Base-by-base conservation (phyloP, 371 early-diverging fungal genomes). In the Dichotomocladium elegans region DNA sequence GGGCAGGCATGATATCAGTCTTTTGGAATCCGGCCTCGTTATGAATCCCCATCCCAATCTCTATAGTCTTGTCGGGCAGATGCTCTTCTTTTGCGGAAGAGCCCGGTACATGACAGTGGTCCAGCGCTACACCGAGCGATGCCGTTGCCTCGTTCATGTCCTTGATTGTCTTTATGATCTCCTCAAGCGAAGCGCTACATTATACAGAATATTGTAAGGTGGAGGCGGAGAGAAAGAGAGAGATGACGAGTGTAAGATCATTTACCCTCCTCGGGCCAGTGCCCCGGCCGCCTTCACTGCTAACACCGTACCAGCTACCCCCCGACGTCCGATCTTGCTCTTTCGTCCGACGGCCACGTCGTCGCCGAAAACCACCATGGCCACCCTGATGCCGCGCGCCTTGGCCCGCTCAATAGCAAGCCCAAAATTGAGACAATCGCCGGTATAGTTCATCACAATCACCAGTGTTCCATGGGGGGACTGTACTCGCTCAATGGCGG, bases 361-460 rank as follows among this genome's bases (percentile, higher is more conserved):
- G 43, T 93, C 92, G 10, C 79, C 86, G n/a, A 93, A 88, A 25
- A 89, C 75, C 15, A 91, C 74, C 70, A 87, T 80, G 17, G 76
- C 80, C 0, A 87, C 83, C 55, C 83, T 78, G 21, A 83, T 81
- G 19, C 85, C 76, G 50, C 78, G 74, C 4, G 89, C 81, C 54
- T 86, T 88, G 61, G 86, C 83, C 12, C 86, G 73, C 63, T 92
- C 92, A 4, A 87, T 83, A 8, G 93, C 92, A 9, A 85, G 65
- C 19, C 89, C 91, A 74, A 92, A 92, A 60, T 89, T 81, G 9
- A 92, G 66, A 33, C 85, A 76, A 55, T 89, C 88, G 37, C 93
- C 92, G 0, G 93, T 93, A 56, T 93, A 92, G 63, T 92, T 91
- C 76, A 88, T 90, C 63, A 91, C 83, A 17, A 92, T 78, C 4